These are phyloP conservation scores for Verticillium klebahnii DNA, from an alignment of 2,329 filamentous ascomycete genomes.

Conservation along the genomic window DNA sequence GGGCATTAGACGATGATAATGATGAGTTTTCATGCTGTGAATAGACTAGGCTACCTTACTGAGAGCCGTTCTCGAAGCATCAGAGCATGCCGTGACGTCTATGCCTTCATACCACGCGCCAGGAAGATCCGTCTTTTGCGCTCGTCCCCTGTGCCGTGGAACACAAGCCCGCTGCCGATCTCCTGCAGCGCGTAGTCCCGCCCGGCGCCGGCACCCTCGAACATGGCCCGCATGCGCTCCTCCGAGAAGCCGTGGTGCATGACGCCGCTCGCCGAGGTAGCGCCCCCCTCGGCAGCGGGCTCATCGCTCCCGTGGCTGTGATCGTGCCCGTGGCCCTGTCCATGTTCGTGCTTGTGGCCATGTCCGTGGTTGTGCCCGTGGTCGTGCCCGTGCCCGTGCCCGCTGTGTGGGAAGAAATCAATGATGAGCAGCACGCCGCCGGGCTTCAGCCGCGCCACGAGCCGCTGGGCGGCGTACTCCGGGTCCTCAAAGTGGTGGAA, in stretches of 20 bases:
- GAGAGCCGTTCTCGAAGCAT: not conserved
- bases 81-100: not conserved
- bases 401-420: constrained; percentile 57
- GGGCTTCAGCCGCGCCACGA: constrained; percentile 57
- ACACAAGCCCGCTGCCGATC: constrained; percentile 44
- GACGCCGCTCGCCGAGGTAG: constrained; percentile 41
- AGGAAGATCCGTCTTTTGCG: constrained; percentile 35
- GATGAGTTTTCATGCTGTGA: too few species aligned
- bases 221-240: constrained; percentile 54
- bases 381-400: constrained; percentile 16
- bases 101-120: constrained; percentile 16
- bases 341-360: constrained; percentile 14
- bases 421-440: constrained; percentile 65
- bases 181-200: constrained; percentile 53
- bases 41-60: too few species aligned
- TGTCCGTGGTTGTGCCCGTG: constrained; percentile 18
- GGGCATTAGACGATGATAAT: too few species aligned
- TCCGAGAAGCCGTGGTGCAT: constrained; percentile 63
- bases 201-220: constrained; percentile 56
- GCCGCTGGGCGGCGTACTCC: constrained; percentile 48
- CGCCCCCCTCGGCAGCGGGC: not conserved
- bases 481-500: constrained; percentile 68
- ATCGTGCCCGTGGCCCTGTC: not conserved
- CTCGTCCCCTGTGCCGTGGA: constrained; percentile 29
- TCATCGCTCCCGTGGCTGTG: too few species aligned